These are phyloP conservation scores for Alternaria longipes DNA, from an alignment of 2,329 filamentous ascomycete species.

Conservation along the genomic window DNA sequence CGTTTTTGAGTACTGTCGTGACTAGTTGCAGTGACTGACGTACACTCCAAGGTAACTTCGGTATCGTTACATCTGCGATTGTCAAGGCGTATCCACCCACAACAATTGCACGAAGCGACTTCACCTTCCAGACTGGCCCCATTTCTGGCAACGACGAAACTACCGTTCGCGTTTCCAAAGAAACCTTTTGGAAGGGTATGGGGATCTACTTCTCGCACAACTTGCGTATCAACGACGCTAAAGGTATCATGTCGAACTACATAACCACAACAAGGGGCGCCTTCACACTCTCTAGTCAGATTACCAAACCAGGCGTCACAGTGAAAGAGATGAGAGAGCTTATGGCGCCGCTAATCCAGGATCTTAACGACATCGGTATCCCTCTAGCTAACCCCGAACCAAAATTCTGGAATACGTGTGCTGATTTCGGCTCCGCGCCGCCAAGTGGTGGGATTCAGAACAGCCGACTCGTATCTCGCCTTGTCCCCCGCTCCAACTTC, in stretches of 20 bases:
- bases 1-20: background rate
- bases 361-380: background rate
- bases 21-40: background rate
- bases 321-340: conserved; percentile 27
- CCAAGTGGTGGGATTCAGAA: background rate
- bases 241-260: conserved; percentile 38
- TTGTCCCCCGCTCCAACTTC: background rate
- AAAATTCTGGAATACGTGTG: background rate
- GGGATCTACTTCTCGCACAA: conserved; percentile 34
- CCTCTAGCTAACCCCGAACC: background rate
- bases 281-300: conserved; percentile 28
- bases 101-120: conserved; percentile 37
- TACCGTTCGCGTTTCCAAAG: conserved; percentile 23
- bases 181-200: conserved; percentile 42
- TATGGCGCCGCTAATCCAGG: conserved; percentile 31
- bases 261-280: conserved; percentile 24
- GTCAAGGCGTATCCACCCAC: conserved; percentile 39
- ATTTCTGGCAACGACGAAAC: conserved; percentile 28
- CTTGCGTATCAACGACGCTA: conserved; percentile 33
- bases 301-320: conserved; percentile 31
- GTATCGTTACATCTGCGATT: conserved; percentile 39
- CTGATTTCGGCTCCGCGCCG: background rate
- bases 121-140: conserved; percentile 36
- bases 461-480: background rate
- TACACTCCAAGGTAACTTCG: conserved; percentile 21